Evolutionary conservation across 169 alveolate species (phyloP), one percentile per base, ranked within the genome.

Genomic region (Plasmodium knowlesi): DNA sequence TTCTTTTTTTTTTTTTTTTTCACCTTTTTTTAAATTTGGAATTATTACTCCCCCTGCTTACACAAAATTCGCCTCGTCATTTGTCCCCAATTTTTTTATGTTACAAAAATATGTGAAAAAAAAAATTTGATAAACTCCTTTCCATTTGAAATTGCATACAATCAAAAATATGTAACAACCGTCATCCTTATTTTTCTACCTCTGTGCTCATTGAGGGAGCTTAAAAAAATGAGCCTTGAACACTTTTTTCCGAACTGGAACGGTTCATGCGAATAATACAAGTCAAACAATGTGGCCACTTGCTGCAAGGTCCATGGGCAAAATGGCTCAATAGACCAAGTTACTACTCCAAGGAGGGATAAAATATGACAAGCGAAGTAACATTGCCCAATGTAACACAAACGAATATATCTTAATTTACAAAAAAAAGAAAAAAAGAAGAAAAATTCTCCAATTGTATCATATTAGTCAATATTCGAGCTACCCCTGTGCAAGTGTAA

Each of bases 1-100:
- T 19, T 9, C 16, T 0, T n/a, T 5, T n/a, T 9, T n/a, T 67
- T 67, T 67, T 67, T n/a, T 50, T 67, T 67, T 67, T 67, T 67
- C 22, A 22, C n/a, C 16, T n/a, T 9, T n/a, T 67, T 67, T 67
- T 67, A 67, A 67, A 67, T 67, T 19, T 22, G 76, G 5, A 67
- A 67, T 67, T 67, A 67, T 67, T 28, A 67, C 30, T 6, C 76
- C 76, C 14, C 30, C 37, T 25, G 37, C 4, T 12, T 28, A n/a
- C 41, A 67, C n/a, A 67, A 22, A 67, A 67, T n/a, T 67, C 37
- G 41, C 37, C n/a, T 67, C n/a, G 76, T 67, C 37, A 67, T 67
- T 67, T 67, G 76, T 67, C 76, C 37, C 76, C 37, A 67, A 19
- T 50, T 67, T 67, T 67, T 67, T 67, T 67, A 74, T 74, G 46